Percentiles rank a stretch among this genome's conserved stretches.
Evolutionary conservation across 805 yeast genomes (phyloP).

Genomic region (Kockiozyma suomiensis): DNA sequence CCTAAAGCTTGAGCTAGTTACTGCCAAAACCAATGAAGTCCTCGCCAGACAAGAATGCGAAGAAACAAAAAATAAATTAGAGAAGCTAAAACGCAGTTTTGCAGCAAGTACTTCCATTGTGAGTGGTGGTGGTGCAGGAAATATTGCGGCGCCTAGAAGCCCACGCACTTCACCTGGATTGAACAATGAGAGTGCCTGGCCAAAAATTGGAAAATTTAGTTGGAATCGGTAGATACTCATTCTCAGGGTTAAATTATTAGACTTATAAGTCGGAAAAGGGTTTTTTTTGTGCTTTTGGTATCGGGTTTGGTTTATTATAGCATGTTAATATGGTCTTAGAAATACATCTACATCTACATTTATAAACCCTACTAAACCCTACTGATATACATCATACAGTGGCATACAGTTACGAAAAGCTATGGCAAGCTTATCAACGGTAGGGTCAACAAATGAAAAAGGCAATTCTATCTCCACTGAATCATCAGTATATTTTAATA

Average conservation of each 20-base stretch:
- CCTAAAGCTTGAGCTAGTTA: conserved; percentile 39
- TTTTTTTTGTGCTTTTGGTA: not conserved
- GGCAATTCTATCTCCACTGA: too few relatives aligned
- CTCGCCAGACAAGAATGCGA: conserved; percentile 40
- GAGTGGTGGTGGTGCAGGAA: not conserved
- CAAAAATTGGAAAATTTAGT: conserved; percentile 27
- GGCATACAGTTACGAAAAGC: too few relatives aligned
- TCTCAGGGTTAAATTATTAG: too few relatives aligned
- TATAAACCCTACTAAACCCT: too few relatives aligned
- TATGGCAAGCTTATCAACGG: too few relatives aligned
- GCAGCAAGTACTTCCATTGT: too few relatives aligned
- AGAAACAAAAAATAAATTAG: conserved; percentile 34
- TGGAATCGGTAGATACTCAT: conserved; percentile 25
- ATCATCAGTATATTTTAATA: too few relatives aligned
- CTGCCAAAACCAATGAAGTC: conserved; percentile 39
- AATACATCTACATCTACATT: too few relatives aligned
- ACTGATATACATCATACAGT: too few relatives aligned
- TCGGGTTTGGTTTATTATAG: not conserved
- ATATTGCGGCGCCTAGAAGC: not conserved
- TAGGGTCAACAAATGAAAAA: too few relatives aligned
- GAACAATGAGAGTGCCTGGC: conserved; percentile 18
- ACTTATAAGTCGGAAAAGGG: too few relatives aligned
- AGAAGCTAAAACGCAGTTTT: conserved; percentile 17
- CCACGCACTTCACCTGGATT: not conserved
- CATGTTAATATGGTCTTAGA: not conserved